Percentiles rank a stretch among this genome's conserved stretches.
These are phyloP conservation scores for Plasmodium adleri DNA, from an alignment of 169 alveolate genomes.

Conservation along the genomic window DNA sequence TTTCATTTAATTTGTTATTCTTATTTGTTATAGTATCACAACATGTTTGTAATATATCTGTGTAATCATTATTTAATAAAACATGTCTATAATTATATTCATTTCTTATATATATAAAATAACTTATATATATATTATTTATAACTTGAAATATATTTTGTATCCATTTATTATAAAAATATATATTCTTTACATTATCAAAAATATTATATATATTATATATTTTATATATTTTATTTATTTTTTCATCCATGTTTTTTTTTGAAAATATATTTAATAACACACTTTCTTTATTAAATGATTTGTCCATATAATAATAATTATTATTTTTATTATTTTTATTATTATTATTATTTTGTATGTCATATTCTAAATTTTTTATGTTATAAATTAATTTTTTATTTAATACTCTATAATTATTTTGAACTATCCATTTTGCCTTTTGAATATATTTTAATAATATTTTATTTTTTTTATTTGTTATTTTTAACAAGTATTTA, in stretches of 20 bases:
- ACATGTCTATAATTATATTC: constrained; percentile 10
- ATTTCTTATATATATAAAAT: constrained; percentile 34
- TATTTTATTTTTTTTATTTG: neutral
- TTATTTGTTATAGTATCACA: constrained; percentile 5
- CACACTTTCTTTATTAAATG: too few species aligned
- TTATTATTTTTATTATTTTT: neutral
- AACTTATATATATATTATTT: constrained; percentile 60
- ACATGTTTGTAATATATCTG: neutral
- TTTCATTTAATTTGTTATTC: constrained; percentile 4
- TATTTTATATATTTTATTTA: too few species aligned
- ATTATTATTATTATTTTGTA: too few species aligned
- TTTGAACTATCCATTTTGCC: constrained; percentile 9
- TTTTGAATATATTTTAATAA: constrained; percentile 19
- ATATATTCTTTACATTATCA: neutral
- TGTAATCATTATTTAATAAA: constrained; percentile 3
- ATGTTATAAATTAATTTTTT: too few species aligned
- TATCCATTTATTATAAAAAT: constrained; percentile 45
- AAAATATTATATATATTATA: too few species aligned
- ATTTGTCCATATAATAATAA: neutral
- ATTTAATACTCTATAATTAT: neutral
- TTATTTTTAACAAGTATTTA: constrained; percentile 10
- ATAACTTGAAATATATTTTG: constrained; percentile 65
- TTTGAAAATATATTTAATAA: neutral
- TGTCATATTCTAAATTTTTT: too few species aligned
- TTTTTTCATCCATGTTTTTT: neutral